A percentile compares a stretch with the other conserved stretches of the same genome.
Conservation (phyloP, 352 stramenopile species). For the Pythium volutum region DNA sequence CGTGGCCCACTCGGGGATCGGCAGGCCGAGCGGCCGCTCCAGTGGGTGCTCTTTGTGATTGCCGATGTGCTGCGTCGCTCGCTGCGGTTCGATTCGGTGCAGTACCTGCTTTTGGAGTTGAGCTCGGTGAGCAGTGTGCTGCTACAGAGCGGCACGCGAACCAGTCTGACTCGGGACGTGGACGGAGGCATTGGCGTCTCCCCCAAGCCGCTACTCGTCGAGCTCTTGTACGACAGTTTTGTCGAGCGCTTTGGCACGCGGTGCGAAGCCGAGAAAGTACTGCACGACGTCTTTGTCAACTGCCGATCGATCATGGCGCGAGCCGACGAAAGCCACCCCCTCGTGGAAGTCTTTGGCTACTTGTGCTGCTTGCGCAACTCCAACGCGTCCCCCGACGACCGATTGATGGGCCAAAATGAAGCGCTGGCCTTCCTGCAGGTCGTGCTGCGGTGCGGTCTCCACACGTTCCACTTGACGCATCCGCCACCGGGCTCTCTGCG, state of each 20-base stretch:
- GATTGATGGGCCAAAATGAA: constrained; percentile 67
- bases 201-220: constrained; percentile 57
- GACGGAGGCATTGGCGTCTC: constrained; percentile 63
- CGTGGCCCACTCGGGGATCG: constrained; percentile 25
- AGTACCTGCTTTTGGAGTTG: constrained; percentile 40
- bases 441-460: constrained; percentile 57
- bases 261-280: constrained; percentile 71
- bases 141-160: not conserved
- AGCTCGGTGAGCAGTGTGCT: constrained; percentile 41
- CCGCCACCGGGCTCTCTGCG: not conserved
- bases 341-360: constrained; percentile 60
- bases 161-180: constrained; percentile 5
- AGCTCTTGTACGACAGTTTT: constrained; percentile 80
- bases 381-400: constrained; percentile 50
- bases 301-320: constrained; percentile 43
- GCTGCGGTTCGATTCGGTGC: constrained; percentile 29
- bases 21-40: constrained; percentile 39
- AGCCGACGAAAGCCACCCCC: constrained; percentile 16
- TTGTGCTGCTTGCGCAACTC: constrained; percentile 70
- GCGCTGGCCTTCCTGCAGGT: constrained; percentile 56
- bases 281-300: constrained; percentile 83
- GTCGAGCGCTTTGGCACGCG: constrained; percentile 62
- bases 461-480: constrained; percentile 52
- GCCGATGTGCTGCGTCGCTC: constrained; percentile 50
- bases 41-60: constrained; percentile 63